These are phyloP conservation scores for Phytopythium kandeliae DNA, from an alignment of 352 stramenopile genomes.

Conservation along the genomic window DNA sequence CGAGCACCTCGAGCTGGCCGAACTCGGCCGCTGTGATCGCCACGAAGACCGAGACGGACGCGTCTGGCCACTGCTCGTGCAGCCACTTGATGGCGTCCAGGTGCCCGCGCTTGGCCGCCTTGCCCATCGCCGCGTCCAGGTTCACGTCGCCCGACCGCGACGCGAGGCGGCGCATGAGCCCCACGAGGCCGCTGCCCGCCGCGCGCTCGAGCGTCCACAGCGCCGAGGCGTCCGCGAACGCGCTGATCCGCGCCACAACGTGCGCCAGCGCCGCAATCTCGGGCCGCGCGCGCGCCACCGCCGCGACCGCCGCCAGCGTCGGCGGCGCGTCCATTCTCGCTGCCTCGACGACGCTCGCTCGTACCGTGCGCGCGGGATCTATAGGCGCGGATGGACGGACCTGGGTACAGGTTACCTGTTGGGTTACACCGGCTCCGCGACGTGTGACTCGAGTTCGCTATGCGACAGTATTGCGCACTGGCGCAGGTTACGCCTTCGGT, in stretches of 20 bases:
- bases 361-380: no score
- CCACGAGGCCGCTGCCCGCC: slow-evolving; percentile 27
- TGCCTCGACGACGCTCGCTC: no score
- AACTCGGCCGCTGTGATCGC: slow-evolving; percentile 29
- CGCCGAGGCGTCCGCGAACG: slow-evolving; percentile 27
- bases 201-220: slow-evolving; percentile 35
- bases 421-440: no score
- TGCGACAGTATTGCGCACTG: no score
- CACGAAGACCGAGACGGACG: slow-evolving; percentile 29
- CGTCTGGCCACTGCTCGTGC: slow-evolving; percentile 19
- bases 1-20: slow-evolving; percentile 23
- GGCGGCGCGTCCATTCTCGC: no score
- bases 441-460: no score
- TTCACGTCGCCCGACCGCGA: slow-evolving; percentile 16
- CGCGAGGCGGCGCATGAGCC: slow-evolving; percentile 32
- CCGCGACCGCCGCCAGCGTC: slow-evolving; percentile 12
- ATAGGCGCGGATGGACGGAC: no score
- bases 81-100: slow-evolving; percentile 25
- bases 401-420: no score
- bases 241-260: slow-evolving; percentile 28
- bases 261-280: slow-evolving; percentile 26
- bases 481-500: not conserved
- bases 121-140: slow-evolving; percentile 29
- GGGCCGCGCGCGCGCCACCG: slow-evolving; percentile 13
- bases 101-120: slow-evolving; percentile 29